Percentiles rank a stretch among this genome's conserved stretches.
phyloP scores from a whole-genome alignment of 2,329 filamentous ascomycete genomes.

The Verticillium nonalfalfae region DNA sequence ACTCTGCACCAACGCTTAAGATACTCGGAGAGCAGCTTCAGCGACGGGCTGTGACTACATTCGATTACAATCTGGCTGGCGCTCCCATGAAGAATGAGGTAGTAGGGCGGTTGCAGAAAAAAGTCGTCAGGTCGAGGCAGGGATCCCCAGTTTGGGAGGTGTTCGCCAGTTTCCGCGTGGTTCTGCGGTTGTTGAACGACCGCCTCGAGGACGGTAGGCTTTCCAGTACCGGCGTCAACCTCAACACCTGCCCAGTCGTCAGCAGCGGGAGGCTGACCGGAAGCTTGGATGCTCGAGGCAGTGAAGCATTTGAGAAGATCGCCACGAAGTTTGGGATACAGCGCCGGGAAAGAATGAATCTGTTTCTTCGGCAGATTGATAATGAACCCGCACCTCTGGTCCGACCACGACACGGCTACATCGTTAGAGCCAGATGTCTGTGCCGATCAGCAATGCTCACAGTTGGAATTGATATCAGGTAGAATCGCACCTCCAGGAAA shows the following conservation, averaged over 20 bases:
- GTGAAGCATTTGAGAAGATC: constrained; percentile 28
- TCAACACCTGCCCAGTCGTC: constrained; percentile 41
- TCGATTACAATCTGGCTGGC: constrained; percentile 31
- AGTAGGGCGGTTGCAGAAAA: constrained; percentile 38
- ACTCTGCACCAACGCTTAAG: constrained; percentile 38
- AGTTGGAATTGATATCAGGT: too few species aligned
- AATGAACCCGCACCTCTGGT: constrained; percentile 3
- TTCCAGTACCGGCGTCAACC: constrained; percentile 21
- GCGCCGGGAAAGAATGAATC: constrained; percentile 17
- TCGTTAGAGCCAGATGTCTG: too few species aligned
- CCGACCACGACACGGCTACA: constrained; percentile 10
- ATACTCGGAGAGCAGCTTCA: constrained; percentile 38
- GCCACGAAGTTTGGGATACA: constrained; percentile 27
- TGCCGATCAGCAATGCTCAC: too few species aligned
- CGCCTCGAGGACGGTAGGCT: constrained; percentile 6
- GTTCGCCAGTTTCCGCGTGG: constrained; percentile 12
- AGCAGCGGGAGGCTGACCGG: constrained; percentile 4
- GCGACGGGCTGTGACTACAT: constrained; percentile 38
- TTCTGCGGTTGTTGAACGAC: too few species aligned
- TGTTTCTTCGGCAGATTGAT: constrained; percentile 6
- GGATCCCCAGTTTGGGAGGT: constrained; percentile 31
- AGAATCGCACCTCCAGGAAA: constrained; percentile 26
- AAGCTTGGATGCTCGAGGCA: constrained; percentile 5
- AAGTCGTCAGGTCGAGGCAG: constrained; percentile 42
- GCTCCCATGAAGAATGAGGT: constrained; percentile 30